Evolutionary conservation across 257 asterid genomes (phyloP), one percentile per base, ranked within the genome.

Genomic region (Sherardia arvensis): DNA sequence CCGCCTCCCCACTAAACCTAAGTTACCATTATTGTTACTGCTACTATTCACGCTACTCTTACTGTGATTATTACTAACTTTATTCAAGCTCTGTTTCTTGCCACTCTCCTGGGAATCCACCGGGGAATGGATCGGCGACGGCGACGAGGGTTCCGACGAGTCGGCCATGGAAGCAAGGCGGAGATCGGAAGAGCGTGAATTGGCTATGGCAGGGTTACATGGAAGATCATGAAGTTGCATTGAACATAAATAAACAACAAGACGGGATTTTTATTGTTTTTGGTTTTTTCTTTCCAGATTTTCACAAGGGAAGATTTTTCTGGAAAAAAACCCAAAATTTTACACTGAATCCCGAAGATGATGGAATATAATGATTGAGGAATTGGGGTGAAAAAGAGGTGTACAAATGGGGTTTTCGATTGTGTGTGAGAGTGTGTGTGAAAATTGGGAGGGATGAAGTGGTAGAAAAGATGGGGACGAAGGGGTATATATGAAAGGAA

Each of bases 111-210:
- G 80, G 56, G 82, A 67, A 71, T 70, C 69, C 40, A 64, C 53
- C 71, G 77, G 81, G 45, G 83, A 67, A 68, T 70, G 83, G 94
- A 87, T 90, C 95, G 90, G 87, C 17, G 90, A 80, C n/a, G 84
- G 75, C 69, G 77, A 65, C 27, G 80, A 69, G 60, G 77, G 78
- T 30, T 72, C 78, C 30, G 66, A 64, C 43, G 66, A 64, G 77
- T 71, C 77, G 57, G 83, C 69, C 84, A 76, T 79, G 77, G 59
- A 28, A 25, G 29, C 45, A 25, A 33, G 23, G 34, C 66, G 49
- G 74, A 65, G 77, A 76, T 76, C 75, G 73, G 77, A 59, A 69
- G 77, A 62, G 70, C 55, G 73, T 51, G 73, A 63, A 79, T 76
- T 64, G 26, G 55, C 75, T 73, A 68, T 12, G 69, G 74, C 48